Base-by-base conservation (phyloP, 2,329 filamentous ascomycete species). In the Stemphylium beticola region DNA sequence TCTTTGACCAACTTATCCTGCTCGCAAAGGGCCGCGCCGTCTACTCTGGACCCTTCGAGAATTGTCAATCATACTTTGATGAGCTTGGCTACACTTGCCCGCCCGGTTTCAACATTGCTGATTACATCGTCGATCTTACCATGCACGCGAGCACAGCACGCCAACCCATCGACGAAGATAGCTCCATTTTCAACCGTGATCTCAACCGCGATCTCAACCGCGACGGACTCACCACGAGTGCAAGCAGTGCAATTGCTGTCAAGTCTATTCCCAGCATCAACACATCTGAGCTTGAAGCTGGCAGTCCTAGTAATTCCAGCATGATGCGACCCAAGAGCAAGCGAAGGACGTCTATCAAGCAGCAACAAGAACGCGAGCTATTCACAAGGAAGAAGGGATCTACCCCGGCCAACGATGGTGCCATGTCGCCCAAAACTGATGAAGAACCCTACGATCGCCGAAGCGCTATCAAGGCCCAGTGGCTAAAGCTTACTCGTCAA, bases 101-200 rank as follows among this genome's bases (percentile, higher is more conserved):
- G 10, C 89, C 93, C 20, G 96, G 96, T 2, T 99, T 98, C 83
- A 99, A 99, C 69, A 98, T 99, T 75, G 95, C 95, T 4, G 95
- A 99, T 74, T 99, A 97, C 71, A 85, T 99, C 4, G 93, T 99
- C 26, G 95, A 99, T 73, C 82, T 99, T 36, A 98, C 95, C 0
- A 98, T 99, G 93, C 95, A 99, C 73, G 93, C 92, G 20, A 86
- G 90, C 54, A 81, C 83, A 47, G 79, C 82, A 12, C 79, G 77
- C 33, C 81, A 82, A 1, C 77, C 82, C 10, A 76, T 81, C 2
- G 82, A 86, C 26, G 85, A 87, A 43, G 78, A 84, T 39, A 84
- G 81, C 17, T 79, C 83, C 6, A 78, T 85, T 2, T 83, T 86
- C 51, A 84, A 88, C 50, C 78, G 79, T 10, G 88, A 90, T 60